phyloP scores from a whole-genome alignment of 352 stramenopile genomes.

The Aphanomyces stellatus region DNA sequence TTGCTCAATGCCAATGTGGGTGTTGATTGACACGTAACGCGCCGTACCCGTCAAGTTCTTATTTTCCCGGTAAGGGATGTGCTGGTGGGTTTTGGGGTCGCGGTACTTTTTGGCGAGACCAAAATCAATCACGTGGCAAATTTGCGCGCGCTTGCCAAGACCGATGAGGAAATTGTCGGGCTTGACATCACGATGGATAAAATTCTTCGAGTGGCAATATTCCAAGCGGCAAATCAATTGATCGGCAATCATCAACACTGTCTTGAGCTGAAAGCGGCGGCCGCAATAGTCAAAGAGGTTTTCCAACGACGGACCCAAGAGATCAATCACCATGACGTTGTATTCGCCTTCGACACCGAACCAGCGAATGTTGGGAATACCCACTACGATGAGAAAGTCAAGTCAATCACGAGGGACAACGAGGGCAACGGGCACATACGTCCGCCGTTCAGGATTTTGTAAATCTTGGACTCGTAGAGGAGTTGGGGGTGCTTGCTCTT shows the following conservation, averaged over 20 bases:
- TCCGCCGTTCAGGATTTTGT: conserved; percentile 98
- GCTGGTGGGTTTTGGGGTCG: conserved; percentile 81
- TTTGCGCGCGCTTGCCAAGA: conserved; percentile 75
- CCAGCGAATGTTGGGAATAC: conserved; percentile 98
- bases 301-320: conserved; percentile 93
- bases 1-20: conserved; percentile 97
- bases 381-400: conserved; percentile 58
- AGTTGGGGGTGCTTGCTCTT: conserved; percentile 98
- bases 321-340: conserved; percentile 99
- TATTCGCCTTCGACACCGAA: conserved; percentile 99
- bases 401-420: conserved; percentile 20
- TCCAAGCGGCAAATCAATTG: conserved; percentile 80
- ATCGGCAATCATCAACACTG: conserved; percentile 91
- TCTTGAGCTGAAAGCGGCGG: conserved; percentile 91
- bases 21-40: conserved; percentile 98
- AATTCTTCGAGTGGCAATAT: conserved; percentile 85
- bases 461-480: conserved; percentile 99
- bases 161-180: conserved; percentile 88
- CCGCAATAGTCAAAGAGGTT: conserved; percentile 86
- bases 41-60: conserved; percentile 93
- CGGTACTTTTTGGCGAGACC: conserved; percentile 87
- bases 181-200: conserved; percentile 87
- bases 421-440: conserved; percentile 59
- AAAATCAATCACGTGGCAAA: conserved; percentile 86
- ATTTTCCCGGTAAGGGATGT: conserved; percentile 88